Base-by-base conservation (phyloP, 495 filamentous ascomycete genomes). In the Cudoniella acicularis region DNA sequence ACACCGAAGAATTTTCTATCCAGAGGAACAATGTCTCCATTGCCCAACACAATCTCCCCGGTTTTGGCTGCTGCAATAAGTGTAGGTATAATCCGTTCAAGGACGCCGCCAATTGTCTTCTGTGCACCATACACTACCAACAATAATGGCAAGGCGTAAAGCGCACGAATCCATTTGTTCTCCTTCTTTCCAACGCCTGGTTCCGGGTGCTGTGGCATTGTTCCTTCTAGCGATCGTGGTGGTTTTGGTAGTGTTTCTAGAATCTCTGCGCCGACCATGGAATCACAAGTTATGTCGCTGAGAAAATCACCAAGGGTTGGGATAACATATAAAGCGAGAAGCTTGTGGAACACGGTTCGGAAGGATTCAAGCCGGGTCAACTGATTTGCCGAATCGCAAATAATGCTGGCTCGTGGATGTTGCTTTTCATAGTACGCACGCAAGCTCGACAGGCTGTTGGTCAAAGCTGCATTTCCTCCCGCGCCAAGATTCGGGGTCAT, bases 381-480 rank as follows among this genome's bases (percentile, higher is more conserved):
- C 21, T 56, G 17, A n/a, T 53, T 61, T n/a, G 70, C 67, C 42
- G 65, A 56, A 0, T n/a, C 41, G 16, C 64, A 57, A 36, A 66
- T 45, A n/a, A 16, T 27, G 43, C 64, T 49, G 25, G 62, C 61
- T 0, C 67, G 57, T 10, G 52, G 30, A 25, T 59, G 40, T 16
- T 64, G 56, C 30, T 62, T 60, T 13, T 46, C 45, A 27, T 67
- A 59, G 56, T 67, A 72, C 10, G 54, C 50, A 2, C 47, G 51
- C 49, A 72, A 65, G 9, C 60, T 10, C 3, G 52, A 56, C 59
- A 79, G 66, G 23, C 48, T 51, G 60, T 81, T 83, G 10, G 69
- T 70, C 0, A 83, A 64, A 0, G 67, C 70, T 20, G 59, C 62
- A 50, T 76, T 79, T 22, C 68, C 74, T 0, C 77, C 76, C 2